Evolutionary conservation across 805 yeast species (phyloP), one percentile per base, ranked within the genome.

Genomic region (Cyberlindnera galapagoensis): DNA sequence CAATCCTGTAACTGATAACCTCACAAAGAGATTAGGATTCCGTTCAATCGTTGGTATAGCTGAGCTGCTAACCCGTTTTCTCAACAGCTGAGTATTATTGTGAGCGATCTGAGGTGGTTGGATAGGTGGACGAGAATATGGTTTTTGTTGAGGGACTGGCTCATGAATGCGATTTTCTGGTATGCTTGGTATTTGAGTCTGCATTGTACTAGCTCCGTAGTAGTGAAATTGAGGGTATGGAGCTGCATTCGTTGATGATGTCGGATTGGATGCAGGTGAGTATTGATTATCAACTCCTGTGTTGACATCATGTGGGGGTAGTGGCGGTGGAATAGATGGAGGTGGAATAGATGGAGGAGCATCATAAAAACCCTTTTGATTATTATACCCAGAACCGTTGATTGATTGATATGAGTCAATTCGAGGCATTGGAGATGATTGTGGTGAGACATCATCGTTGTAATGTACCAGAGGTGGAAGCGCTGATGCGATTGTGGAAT

Each of bases 1-100:
- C 31, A 82, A 54, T 1, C 88, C 84, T 33, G 82, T 76, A 11
- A 76, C 63, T 2, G 72, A 62, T 30, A 65, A 52, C 8, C 70
- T 57, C 11, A 65, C 67, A 44, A 58, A 64, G 40, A 54, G 49
- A 27, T 62, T 51, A 2, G 54, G 35, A 38, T 58, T 62, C 22
- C 54, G 47, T 35, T 62, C 65, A 26, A 61, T 54, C 1, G 65
- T 58, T 13, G 67, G 68, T 5, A 63, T 51, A 7, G 46, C 34
- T 2, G 26, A 19, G 5, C 44, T 37, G 19, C 39, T 36, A 8
- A 43, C 34, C 13, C 51, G 30, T 7, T 36, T 42, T 7, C 42
- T 40, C 7, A 26, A 34, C 7, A 34, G 33, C 3, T n/a, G n/a
- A n/a, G n/a, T n/a, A n/a, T n/a, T n/a, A n/a, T n/a, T n/a, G n/a